Base-by-base conservation (phyloP, 2,329 filamentous ascomycete species). In the Neonectria ditissima region DNA sequence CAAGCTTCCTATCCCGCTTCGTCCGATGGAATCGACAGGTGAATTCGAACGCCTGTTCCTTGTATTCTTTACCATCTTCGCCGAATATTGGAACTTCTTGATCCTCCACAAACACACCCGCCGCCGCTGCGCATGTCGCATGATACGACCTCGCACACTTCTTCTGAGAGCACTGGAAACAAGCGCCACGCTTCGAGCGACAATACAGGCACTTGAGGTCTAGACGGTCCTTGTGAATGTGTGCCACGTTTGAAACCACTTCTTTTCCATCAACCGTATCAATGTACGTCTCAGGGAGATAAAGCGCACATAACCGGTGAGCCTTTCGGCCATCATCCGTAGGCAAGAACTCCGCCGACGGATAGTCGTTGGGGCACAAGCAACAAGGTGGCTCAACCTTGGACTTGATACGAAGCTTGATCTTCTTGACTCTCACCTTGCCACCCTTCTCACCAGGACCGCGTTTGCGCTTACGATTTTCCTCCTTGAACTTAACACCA, bases 171-270 rank as follows among this genome's bases (percentile, higher is more conserved):
- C 96, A 99, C 78, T 98, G 95, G 81, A 99, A 97, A 80, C 95
- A 97, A 16, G 93, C 93, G n/a, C 96, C 96, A 61, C 92, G 92
- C 78, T 96, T 97, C 32, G 94, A 97, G 34, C 94, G 92, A 76
- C 96, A 99, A 80, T 93, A 97, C 65, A 97, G 89, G 78, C 96
- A 99, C 79, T 97, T 97, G 70, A 98, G 89, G 26, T 97, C 94
- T 70, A 97, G 82, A 20, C 95, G 92, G 59, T 92, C 93, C 77
- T 96, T 95, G 75, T 92, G 90, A 69, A 98, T 94, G 65, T 88
- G 88, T n/a, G 87, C 86, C 54, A 94, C 87, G 69, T 97, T 95
- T 69, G 87, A 91, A 24, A 97, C 87, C 10, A 89, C 86, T 65
- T 97, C 93, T 52, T 86, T 83, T 30, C 87, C 92, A 65, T 92